A percentile compares a stretch with the other conserved stretches of the same genome.
Conservation (phyloP, 768 basidiomycete species). For the Suillus luteus region DNA sequence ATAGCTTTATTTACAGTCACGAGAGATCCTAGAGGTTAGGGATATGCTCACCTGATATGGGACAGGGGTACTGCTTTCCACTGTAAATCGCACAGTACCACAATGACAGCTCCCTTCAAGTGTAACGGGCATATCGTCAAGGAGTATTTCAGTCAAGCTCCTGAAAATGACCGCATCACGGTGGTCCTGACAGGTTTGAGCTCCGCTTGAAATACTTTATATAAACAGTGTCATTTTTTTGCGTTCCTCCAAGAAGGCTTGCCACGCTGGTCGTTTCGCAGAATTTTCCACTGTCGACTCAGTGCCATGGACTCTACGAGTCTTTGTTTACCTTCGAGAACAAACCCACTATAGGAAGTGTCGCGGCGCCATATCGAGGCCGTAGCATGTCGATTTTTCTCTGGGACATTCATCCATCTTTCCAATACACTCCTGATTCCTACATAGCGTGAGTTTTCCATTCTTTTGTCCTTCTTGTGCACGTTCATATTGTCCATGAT, state of each 20-base stretch:
- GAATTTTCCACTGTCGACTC: slow-evolving; percentile 42
- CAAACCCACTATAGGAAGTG: slow-evolving; percentile 51
- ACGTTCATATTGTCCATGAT: slow-evolving; percentile 22
- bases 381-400: slow-evolving; percentile 48
- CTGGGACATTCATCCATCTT: slow-evolving; percentile 38
- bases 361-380: slow-evolving; percentile 40
- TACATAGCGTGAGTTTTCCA: neutral
- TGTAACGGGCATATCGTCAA: slow-evolving; percentile 51
- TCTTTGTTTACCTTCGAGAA: slow-evolving; percentile 43
- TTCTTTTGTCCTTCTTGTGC: neutral
- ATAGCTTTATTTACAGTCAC: slow-evolving; percentile 41
- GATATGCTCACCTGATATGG: slow-evolving; percentile 55
- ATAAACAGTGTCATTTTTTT: neutral
- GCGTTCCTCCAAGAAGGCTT: slow-evolving; percentile 36
- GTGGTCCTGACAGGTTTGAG: neutral
- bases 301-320: slow-evolving; percentile 47
- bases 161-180: neutral
- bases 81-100: slow-evolving; percentile 36
- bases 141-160: neutral
- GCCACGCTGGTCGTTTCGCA: slow-evolving; percentile 50
- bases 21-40: neutral
- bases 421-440: neutral
- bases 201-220: slow-evolving; percentile 12
- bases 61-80: slow-evolving; percentile 53
- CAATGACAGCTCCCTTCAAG: slow-evolving; percentile 44